Evolutionary conservation across 2,329 filamentous ascomycete species (phyloP), one percentile per base, ranked within the genome.

Genomic region (Penicillium verrucosum): DNA sequence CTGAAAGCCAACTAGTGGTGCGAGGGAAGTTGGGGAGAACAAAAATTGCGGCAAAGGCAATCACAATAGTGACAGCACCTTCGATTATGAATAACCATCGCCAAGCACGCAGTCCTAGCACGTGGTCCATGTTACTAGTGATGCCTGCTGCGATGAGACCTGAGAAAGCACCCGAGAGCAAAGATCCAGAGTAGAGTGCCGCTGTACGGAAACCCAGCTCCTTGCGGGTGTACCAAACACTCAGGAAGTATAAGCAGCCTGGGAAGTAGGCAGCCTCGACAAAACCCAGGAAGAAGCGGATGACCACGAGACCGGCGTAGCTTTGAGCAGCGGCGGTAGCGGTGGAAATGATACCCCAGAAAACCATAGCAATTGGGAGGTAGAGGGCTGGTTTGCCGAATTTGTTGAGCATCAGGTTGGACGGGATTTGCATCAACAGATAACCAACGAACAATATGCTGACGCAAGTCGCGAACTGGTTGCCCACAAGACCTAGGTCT

Each of bases 131-230:
- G 48, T 86, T 83, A n/a, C 77, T 75, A 0, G 83, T 85, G 53
- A 92, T 89, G 7, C 87, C 85, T 0, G 83, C 83, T 1, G 83
- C 80, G 37, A 87, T 82, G 9, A 87, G 72, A 2, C 86, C 88
- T 0, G 86, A 88, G 65, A 91, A 90, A 1, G 88, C 88, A 5
- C 87, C 87, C 0, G 85, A 87, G 21, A 91, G 81, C 29, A 90
- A 77, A 0, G 85, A 85, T 0, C 87, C 89, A 0, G 85, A 84
- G 69, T 80, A 81, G 38, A 81, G 75, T 54, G 76, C 74, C 1
- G 79, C 76, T 30, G 79, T 80, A 7, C 80, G 70, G 40, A 76
- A 70, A 0, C 76, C 75, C 11, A 65, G 37, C 41, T 65, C 63
- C 41, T 65, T 65, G 21, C 63, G 57, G 4, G 63, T 65, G 21